Evolutionary conservation across 495 filamentous ascomycete genomes (phyloP), one percentile per base, ranked within the genome.

Genomic region (Xylaria scruposa): DNA sequence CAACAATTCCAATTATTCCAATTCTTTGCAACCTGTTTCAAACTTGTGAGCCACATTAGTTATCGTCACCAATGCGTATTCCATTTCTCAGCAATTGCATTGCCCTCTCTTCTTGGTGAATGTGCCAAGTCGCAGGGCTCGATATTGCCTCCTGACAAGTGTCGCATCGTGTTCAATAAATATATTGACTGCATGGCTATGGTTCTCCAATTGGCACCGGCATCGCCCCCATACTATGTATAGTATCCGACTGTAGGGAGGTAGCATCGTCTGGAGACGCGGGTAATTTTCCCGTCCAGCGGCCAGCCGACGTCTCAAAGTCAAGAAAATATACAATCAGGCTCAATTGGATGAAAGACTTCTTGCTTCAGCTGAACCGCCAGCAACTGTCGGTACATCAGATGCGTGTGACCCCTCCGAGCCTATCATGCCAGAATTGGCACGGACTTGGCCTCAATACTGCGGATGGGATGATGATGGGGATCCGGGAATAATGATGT

Each of bases 1-100:
- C 53, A 4, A 67, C 49, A 67, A 67, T 67, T 67, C 65, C 65
- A 67, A 67, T 67, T 67, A 67, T 67, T 67, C 36, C 49, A 67
- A 56, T 67, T 67, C 29, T 38, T 44, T 29, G 29, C 33, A 33
- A 67, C 42, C 62, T 49, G 21, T 13, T 47, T 19, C 24, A 49
- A 46, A 31, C 62, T 26, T 9, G 15, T 26, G 62, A 46, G 62
- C 26, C 42, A 29, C 62, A 44, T 31, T 31, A 38, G 6, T 15
- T 19, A 63, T 63, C 60, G 60, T 63, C 60, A 63, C 29, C 60
- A 26, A 8, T 33, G 36, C 60, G 44, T 42, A 42, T 38, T 26
- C 36, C 36, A 38, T 12, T 38, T 38, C 33, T 36, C 59, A 26
- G 26, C 54, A n/a, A n/a, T 15, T 60, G 10, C 33, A 31, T 31